Evolutionary conservation across 1,284 basidiomycete genomes (phyloP).

Genomic region (Pseudomicrostroma phylloplanum): DNA sequence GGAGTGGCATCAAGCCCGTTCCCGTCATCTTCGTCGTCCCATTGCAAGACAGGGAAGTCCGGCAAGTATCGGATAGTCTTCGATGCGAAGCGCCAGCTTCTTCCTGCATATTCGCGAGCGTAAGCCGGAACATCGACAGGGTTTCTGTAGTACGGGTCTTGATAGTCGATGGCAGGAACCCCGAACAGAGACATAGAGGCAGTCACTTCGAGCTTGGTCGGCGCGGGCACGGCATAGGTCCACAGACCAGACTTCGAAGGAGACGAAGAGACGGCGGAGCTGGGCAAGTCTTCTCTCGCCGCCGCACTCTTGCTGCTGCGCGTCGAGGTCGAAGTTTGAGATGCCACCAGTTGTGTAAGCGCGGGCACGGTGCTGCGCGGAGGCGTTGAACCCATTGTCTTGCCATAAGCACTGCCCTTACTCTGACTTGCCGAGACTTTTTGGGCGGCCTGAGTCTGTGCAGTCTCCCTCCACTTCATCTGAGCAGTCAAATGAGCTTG

Average conservation of each 20-base stretch:
- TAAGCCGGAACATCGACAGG: conserved; percentile 64
- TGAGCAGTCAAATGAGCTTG: not conserved
- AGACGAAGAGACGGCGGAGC: too few relatives aligned
- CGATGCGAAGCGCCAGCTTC: conserved; percentile 64
- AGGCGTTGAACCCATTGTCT: not conserved
- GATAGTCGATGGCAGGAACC: conserved; percentile 65
- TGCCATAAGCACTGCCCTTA: not conserved
- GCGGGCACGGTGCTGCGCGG: not conserved
- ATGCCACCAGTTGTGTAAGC: not conserved
- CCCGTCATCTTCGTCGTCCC: too few relatives aligned
- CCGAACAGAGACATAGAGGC: conserved; percentile 57
- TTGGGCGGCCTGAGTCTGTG: not conserved
- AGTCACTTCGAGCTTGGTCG: conserved; percentile 58
- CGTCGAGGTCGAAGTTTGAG: not conserved
- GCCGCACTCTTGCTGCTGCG: not conserved
- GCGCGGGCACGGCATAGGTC: conserved; percentile 55
- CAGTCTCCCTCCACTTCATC: not conserved
- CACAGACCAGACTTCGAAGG: not conserved
- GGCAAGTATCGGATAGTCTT: conserved; percentile 43
- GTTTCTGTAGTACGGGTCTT: conserved; percentile 71
- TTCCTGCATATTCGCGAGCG: conserved; percentile 72
- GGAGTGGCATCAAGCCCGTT: too few relatives aligned
- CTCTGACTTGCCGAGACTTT: not conserved
- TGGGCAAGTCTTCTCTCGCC: not conserved
- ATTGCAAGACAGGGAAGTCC: conserved; percentile 38